Evolutionary conservation across 176 grass and related monocot genomes (phyloP), one percentile per base, ranked within the genome.

Genomic region (Dendrocalamus sinicus): DNA sequence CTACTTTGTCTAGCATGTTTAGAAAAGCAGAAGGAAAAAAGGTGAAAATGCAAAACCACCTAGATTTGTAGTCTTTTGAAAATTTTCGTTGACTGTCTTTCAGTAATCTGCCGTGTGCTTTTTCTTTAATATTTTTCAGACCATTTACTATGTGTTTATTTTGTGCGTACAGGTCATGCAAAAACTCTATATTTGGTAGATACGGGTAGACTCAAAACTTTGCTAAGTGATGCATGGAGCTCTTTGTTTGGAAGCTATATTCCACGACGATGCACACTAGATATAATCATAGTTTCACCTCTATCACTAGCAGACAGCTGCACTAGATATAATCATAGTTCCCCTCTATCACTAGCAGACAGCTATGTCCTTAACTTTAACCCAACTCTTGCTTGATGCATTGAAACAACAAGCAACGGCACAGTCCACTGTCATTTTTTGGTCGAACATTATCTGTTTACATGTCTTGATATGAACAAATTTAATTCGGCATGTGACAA

Each of bases 1-100:
- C 93, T 89, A 95, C 91, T 79, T 76, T 98, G 74, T 98, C 93
- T 81, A 81, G 55, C 67, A 81, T 98, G 68, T 94, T 98, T 82
- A 87, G 88, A 47, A 95, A 94, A 84, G 91, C 59, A 70, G 83
- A 76, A 62, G 85, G 91, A 51, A 91, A 90, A 86, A 94, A 95
- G 77, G 91, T 92, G 69, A 86, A 26, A 71, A 19, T 70, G 41
- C 22, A 48, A 75, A 85, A 32, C 67, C 37, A 54, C 16, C 70
- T 72, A 88, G 44, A 83, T 82, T 4, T 66, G 2, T 68, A 12
- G 19, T 23, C 7, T 28, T 51, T 41, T 83, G 1, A 48, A 30
- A 32, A 71, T 60, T 60, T 48, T 39, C 7, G 10, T 28, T 7
- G 40, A 48, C 32, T 81, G 52, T 74, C 24, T 44, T 70, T 10